Evolutionary conservation across 169 alveolate species (phyloP).

Genomic region (Eimeria acervulina): DNA sequence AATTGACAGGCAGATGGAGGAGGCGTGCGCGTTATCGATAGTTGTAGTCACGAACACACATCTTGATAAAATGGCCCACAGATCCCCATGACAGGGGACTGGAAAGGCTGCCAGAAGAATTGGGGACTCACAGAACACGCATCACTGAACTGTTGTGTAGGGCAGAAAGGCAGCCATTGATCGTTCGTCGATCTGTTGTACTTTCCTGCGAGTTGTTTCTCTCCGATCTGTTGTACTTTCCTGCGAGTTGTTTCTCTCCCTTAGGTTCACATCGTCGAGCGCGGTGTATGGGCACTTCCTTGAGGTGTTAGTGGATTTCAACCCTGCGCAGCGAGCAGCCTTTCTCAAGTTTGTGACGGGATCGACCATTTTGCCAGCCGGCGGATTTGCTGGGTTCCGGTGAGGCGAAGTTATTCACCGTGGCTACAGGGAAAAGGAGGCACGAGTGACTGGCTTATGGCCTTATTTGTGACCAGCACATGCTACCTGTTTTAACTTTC

Average conservation of each 20-base stretch:
- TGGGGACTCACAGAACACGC: neutral
- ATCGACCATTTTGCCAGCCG: constrained; percentile 95
- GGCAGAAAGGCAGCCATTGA: too few relatives aligned
- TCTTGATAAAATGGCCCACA: neutral
- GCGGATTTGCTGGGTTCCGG: constrained; percentile 96
- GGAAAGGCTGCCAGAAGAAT: neutral
- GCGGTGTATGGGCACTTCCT: constrained; percentile 72
- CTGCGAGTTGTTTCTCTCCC: neutral
- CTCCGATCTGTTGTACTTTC: neutral
- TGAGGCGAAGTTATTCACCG: neutral
- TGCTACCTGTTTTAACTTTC: neutral
- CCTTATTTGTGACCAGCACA: neutral
- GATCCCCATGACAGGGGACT: neutral
- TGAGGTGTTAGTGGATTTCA: constrained; percentile 74
- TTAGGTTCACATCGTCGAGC: constrained; percentile 66
- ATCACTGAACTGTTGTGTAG: too few relatives aligned
- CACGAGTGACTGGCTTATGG: too few relatives aligned
- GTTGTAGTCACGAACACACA: neutral
- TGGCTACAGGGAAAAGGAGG: too few relatives aligned
- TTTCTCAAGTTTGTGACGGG: constrained; percentile 94
- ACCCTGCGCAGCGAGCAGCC: constrained; percentile 66
- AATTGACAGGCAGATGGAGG: neutral
- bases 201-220: neutral
- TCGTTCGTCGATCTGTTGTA: too few relatives aligned
- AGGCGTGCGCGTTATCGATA: neutral